Evolutionary conservation across 2,329 filamentous ascomycete species (phyloP).

Genomic region (Harringtonia lauricola): DNA sequence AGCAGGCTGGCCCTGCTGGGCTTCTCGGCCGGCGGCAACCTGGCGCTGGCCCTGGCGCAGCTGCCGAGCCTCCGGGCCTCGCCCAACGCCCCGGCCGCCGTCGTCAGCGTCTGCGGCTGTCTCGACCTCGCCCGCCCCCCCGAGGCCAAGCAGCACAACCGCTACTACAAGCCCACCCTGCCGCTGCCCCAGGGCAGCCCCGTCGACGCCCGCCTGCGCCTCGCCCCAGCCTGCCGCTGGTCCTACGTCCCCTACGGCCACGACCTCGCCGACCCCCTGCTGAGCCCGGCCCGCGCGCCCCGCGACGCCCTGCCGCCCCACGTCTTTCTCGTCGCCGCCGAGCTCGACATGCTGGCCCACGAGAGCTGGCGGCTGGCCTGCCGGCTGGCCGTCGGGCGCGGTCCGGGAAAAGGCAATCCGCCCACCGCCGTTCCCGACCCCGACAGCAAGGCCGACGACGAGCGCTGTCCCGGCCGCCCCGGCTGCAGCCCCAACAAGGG

Average conservation of each 20-base stretch:
- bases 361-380: slow-evolving; percentile 29
- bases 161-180: slow-evolving; percentile 24
- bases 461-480: slow-evolving; percentile 8
- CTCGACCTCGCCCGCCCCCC: slow-evolving; percentile 25
- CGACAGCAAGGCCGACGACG: slow-evolving; percentile 7
- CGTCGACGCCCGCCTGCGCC: slow-evolving; percentile 16
- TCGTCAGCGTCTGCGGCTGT: slow-evolving; percentile 32
- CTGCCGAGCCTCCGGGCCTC: slow-evolving; percentile 19
- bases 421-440: slow-evolving; percentile 7
- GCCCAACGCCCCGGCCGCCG: slow-evolving; percentile 16
- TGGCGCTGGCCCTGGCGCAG: slow-evolving; percentile 30
- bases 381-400: slow-evolving; percentile 16
- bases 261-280: slow-evolving; percentile 24
- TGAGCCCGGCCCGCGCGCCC: slow-evolving; percentile 25
- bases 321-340: slow-evolving; percentile 30
- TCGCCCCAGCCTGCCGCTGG: slow-evolving; percentile 27
- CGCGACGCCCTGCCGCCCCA: slow-evolving; percentile 25
- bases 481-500: slow-evolving; percentile 13
- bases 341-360: slow-evolving; percentile 32
- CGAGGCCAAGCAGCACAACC: slow-evolving; percentile 18
- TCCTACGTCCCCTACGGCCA: slow-evolving; percentile 26
- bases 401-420: slow-evolving; percentile 10
- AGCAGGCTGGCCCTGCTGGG: slow-evolving; percentile 28
- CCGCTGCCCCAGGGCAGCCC: slow-evolving; percentile 15
- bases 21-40: slow-evolving; percentile 39